Base-by-base conservation (phyloP, 441 rosid genomes). In the Erodium trifolium region DNA sequence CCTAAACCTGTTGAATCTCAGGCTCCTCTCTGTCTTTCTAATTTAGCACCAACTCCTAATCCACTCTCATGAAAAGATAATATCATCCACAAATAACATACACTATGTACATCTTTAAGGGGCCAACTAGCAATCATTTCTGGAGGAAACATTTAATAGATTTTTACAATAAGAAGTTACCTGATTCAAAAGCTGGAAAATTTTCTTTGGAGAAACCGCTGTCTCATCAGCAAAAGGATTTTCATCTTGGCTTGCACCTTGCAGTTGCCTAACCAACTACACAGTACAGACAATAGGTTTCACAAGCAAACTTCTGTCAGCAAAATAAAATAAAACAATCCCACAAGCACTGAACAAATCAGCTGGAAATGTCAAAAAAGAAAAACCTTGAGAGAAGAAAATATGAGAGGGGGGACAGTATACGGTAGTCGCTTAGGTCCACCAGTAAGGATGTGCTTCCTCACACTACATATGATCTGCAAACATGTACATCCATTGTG, bases 201-300 rank as follows among this genome's bases (percentile, higher is more conserved):
- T 83, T 79, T 75, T 90, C 83, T 88, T 87, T 5, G 96, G 93
- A 7, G 97, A 82, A 14, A 89, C 82, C 55, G 89, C 76, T 62
- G 82, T 78, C 59, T 91, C 97, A 74, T 92, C 93, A 49, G 91
- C 99, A 80, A 94, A 94, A 69, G 99, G 98, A 81, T 94, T 94
- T 81, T 92, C 97, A 34, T 92, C 98, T 73, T 84, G 92, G 64
- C 92, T 31, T 35, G 66, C 14, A 63, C 67, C 90, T 80, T 80
- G 94, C 75, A 90, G 76, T 72, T 80, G 86, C 79, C 93, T 80
- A 75, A 85, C 82, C 82, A 94, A 79, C 99, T 92, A 84, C 70
- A 72, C 67, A 62, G 16, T 27, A 19, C 66, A 76, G 37, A 65
- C 63, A 69, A 72, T 66, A 47, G 41, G 41, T 57, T 18, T 49